phyloP scores from a whole-genome alignment of 805 yeast species.

The Candida manassasensis region DNA sequence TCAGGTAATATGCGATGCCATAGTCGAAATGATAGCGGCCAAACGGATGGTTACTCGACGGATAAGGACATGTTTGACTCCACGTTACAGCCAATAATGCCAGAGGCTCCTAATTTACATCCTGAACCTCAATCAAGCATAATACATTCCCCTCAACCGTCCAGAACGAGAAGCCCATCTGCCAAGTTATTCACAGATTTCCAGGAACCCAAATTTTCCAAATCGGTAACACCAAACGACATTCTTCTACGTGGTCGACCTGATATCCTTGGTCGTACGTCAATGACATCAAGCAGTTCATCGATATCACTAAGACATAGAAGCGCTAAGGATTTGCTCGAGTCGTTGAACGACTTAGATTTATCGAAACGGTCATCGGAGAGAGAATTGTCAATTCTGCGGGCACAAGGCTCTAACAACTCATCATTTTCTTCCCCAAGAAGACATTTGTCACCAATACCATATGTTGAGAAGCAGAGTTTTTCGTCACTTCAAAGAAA shows the following conservation, averaged over 20 bases:
- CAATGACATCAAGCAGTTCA: constrained; percentile 13
- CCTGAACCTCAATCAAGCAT: neutral
- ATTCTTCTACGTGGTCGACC: constrained; percentile 23
- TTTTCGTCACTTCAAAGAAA: constrained; percentile 61
- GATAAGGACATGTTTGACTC: constrained; percentile 6
- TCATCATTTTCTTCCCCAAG: constrained; percentile 47
- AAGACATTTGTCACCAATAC: constrained; percentile 53
- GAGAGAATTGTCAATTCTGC: constrained; percentile 1
- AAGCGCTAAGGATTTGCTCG: constrained; percentile 20
- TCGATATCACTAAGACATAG: constrained; percentile 8
- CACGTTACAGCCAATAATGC: constrained; percentile 1
- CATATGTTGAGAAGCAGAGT: constrained; percentile 43
- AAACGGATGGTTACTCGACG: constrained; percentile 11
- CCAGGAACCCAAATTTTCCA: constrained; percentile 12
- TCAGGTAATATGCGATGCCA: constrained; percentile 6
- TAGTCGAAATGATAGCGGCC: constrained; percentile 9
- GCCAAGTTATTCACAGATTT: constrained; percentile 6
- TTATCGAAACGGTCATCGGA: constrained; percentile 21
- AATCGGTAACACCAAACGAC: constrained; percentile 47
- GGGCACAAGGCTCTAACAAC: constrained; percentile 10
- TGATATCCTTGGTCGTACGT: constrained; percentile 11
- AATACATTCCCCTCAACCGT: constrained; percentile 29
- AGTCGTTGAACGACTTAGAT: constrained; percentile 24
- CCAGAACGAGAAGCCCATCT: constrained; percentile 25
- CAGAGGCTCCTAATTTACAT: constrained; percentile 2